These are phyloP conservation scores for Populus pruinosa DNA, from an alignment of 345 rosid genomes.

Conservation along the genomic window DNA sequence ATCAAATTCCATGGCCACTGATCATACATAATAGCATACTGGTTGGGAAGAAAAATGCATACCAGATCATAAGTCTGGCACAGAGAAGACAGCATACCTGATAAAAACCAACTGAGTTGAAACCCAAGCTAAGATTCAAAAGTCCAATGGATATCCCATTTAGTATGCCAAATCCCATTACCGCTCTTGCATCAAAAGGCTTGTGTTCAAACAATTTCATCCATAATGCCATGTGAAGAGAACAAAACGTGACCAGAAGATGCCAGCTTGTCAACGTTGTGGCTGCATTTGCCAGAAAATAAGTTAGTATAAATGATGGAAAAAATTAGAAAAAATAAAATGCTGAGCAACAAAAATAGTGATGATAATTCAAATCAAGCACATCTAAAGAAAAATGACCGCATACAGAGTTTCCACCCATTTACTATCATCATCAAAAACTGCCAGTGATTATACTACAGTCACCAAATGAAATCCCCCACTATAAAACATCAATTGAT, in stretches of 20 bases:
- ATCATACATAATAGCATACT: neutral
- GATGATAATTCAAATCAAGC: neutral
- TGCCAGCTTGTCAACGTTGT: conserved; percentile 99
- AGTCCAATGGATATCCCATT: conserved; percentile 98
- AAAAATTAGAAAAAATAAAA: neutral
- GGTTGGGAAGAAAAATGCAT: neutral
- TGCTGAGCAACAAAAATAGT: neutral
- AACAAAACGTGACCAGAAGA: conserved; percentile 97
- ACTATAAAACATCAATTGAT: neutral
- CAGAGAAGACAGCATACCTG: conserved; percentile 56
- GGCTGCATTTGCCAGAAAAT: conserved; percentile 41
- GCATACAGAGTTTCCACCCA: neutral
- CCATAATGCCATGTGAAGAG: conserved; percentile 97
- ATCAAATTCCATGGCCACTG: neutral
- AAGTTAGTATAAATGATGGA: neutral
- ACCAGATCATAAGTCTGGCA: neutral
- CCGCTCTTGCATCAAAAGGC: conserved; percentile 99
- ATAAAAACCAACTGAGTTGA: conserved; percentile 98
- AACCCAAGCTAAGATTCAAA: conserved; percentile 95
- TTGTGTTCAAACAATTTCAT: conserved; percentile 97
- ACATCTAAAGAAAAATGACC: neutral
- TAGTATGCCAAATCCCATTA: conserved; percentile 97
- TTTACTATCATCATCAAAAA: neutral
- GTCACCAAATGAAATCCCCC: neutral
- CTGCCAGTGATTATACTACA: neutral